A percentile compares a stretch with the other conserved stretches of the same genome.
Conservation (phyloP, 78 protist genomes). For the Tieghemostelium lacteum region DNA sequence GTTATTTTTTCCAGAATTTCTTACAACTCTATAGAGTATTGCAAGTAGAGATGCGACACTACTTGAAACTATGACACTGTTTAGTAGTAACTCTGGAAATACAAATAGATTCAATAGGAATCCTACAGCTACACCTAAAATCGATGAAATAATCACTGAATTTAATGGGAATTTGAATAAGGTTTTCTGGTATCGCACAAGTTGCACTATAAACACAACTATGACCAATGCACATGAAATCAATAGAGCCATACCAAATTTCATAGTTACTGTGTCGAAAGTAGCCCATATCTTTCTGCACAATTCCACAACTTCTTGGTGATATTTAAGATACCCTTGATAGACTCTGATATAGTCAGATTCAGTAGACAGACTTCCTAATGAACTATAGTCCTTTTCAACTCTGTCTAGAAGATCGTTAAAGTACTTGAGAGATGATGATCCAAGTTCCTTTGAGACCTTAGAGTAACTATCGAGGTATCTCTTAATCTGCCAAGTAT, state of each 20-base stretch:
- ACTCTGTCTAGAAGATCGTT: neutral
- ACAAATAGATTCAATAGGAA: neutral
- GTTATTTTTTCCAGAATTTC: too few relatives aligned
- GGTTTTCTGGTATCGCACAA: neutral
- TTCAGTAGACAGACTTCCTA: neutral
- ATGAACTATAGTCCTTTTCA: constrained; percentile 1
- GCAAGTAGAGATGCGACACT: too few relatives aligned
- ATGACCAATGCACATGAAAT: too few relatives aligned
- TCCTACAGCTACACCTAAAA: neutral
- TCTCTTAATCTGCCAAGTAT: constrained; percentile 54
- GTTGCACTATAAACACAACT: neutral
- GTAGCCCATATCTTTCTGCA: constrained; percentile 81
- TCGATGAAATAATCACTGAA: neutral
- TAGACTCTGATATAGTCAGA: neutral
- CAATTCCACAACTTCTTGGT: constrained; percentile 25
- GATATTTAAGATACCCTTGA: constrained; percentile 10
- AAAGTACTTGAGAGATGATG: neutral
- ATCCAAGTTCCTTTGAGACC: constrained; percentile 31
- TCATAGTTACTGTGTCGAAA: constrained; percentile 54
- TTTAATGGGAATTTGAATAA: constrained; percentile 15
- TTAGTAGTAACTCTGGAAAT: too few relatives aligned
- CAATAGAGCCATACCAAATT: constrained; percentile 25
- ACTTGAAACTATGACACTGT: too few relatives aligned
- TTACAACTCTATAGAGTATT: too few relatives aligned
- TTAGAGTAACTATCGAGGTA: constrained; percentile 44